phyloP scores from a whole-genome alignment of 352 stramenopile genomes.

The Pythium myriotylum region DNA sequence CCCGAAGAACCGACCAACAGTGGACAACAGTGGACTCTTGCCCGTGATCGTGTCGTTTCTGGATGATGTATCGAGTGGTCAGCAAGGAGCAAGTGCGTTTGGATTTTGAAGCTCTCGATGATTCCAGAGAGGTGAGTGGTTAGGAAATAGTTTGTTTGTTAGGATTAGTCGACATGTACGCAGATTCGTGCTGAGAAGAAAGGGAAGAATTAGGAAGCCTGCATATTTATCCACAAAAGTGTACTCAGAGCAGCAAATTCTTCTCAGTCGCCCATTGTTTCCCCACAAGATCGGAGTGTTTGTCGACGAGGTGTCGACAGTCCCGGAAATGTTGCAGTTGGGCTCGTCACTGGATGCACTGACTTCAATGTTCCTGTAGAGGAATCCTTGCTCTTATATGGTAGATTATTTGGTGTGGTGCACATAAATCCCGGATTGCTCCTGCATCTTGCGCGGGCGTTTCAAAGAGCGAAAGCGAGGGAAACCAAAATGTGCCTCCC shows the following conservation, averaged over 20 bases:
- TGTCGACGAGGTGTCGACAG: slow-evolving; percentile 19
- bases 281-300: slow-evolving; percentile 3
- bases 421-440: no score
- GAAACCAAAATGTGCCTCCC: no score
- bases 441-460: no score
- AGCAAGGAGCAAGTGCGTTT: slow-evolving; percentile 67
- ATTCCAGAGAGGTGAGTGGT: background rate
- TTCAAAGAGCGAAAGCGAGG: no score
- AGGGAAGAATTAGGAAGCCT: slow-evolving; percentile 23
- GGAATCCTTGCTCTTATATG: slow-evolving; percentile 13
- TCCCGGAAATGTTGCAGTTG: slow-evolving; percentile 26
- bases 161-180: background rate
- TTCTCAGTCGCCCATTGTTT: background rate
- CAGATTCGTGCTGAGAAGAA: background rate
- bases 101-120: slow-evolving; percentile 47
- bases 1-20: slow-evolving; percentile 81
- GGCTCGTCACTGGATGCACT: background rate
- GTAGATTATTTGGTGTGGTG: background rate
- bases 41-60: slow-evolving; percentile 76
- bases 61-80: slow-evolving; percentile 62
- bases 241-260: slow-evolving; percentile 11
- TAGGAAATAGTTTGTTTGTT: background rate
- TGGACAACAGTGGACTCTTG: slow-evolving; percentile 73
- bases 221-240: slow-evolving; percentile 28
- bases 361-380: slow-evolving; percentile 31